Evolutionary conservation across 2,329 filamentous ascomycete species (phyloP), one percentile per base, ranked within the genome.

Genomic region (Colletotrichum trifolii): DNA sequence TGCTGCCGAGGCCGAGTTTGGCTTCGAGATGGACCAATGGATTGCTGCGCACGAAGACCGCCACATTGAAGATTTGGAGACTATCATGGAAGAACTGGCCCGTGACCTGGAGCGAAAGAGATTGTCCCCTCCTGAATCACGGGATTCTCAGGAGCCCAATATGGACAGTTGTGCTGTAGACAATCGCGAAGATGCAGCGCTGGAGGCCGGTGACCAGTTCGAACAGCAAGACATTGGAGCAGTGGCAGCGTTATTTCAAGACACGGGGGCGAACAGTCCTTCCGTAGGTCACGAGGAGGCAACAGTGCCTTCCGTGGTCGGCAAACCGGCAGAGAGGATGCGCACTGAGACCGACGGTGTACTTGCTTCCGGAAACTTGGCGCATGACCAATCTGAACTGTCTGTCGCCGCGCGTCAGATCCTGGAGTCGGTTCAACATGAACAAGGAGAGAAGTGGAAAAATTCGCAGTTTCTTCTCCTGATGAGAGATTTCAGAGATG

Each of bases 401-500:
- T 77, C 80, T 2, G 78, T 81, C 60, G 79, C 79, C 0, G 80
- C 80, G 7, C 75, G 79, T 64, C 75, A 78, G 25, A 76, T 82
- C 1, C 73, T 82, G 40, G 77, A 81, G 50, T 77, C 77, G 2
- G 80, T 82, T 33, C 73, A 79, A 67, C 79, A 82, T 56, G 80
- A 82, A 66, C 72, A 74, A 48, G 79, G 79, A 46, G 80, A 82
- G 8, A 82, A 82, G 67, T 82, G 80, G 80, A 79, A 80, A 67
- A 80, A 82, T 48, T 82, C 80, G 0, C 72, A 75, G n/a, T 82
- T 82, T 46, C 71, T 82, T 8, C 76, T 77, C 0, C 73, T 82
- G 4, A 82, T 82, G 80, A 76, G 78, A 15, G 80, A 82, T 59
- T 81, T 82, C 49, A 74, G 78, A 8, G 80, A 82, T 52, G 80